Evolutionary conservation across 768 basidiomycete genomes (phyloP).

Genomic region (Suillus hirtellus): DNA sequence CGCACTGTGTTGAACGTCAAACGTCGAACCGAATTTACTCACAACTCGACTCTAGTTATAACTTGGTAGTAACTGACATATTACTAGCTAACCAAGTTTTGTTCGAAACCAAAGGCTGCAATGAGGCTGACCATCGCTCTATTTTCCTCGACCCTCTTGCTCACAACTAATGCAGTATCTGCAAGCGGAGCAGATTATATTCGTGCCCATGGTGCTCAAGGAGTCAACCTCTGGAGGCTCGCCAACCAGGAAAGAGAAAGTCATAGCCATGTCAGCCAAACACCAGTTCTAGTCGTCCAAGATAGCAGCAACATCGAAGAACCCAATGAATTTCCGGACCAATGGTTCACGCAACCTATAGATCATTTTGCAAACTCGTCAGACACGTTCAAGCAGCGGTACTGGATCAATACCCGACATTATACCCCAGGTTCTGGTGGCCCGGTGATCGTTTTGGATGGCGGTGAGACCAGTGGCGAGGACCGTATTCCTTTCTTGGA

Average conservation of each 20-base stretch:
- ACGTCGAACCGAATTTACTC: slow-evolving; percentile 1
- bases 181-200: slow-evolving; percentile 5
- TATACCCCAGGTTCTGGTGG: slow-evolving; percentile 70
- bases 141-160: neutral
- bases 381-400: slow-evolving; percentile 81
- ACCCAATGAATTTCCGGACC: slow-evolving; percentile 48
- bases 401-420: slow-evolving; percentile 87
- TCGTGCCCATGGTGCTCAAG: slow-evolving; percentile 44
- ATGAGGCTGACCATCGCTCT: slow-evolving; percentile 4
- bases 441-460: slow-evolving; percentile 89
- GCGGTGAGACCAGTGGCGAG: slow-evolving; percentile 89
- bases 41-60: neutral
- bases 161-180: slow-evolving; percentile 5
- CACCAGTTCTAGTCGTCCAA: slow-evolving; percentile 25
- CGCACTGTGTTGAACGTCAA: neutral
- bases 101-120: neutral
- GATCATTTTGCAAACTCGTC: slow-evolving; percentile 70
- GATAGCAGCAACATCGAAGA: slow-evolving; percentile 18
- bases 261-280: slow-evolving; percentile 13
- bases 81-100: neutral
- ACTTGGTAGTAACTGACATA: neutral
- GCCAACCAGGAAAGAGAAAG: slow-evolving; percentile 25
- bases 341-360: slow-evolving; percentile 82
- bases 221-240: slow-evolving; percentile 66
- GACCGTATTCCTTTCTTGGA: slow-evolving; percentile 56